Evolutionary conservation across 495 filamentous ascomycete species (phyloP).

Genomic region (Astrocystis sublimbata): DNA sequence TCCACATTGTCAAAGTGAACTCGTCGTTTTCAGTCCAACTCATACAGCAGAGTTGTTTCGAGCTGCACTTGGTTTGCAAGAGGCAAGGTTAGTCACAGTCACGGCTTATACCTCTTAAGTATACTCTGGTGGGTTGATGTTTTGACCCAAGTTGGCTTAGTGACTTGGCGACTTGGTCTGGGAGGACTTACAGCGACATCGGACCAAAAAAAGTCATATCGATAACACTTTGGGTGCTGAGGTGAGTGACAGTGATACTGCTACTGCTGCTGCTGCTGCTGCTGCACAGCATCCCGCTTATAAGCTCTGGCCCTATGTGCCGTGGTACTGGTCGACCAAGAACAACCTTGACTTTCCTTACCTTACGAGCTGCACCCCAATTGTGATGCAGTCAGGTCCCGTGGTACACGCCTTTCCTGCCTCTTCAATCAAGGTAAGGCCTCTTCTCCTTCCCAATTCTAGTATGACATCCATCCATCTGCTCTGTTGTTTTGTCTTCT

Average conservation of each 20-base stretch:
- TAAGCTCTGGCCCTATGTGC: too few relatives aligned
- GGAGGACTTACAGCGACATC: slow-evolving; percentile 18
- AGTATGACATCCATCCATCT: neutral
- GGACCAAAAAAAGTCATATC: slow-evolving; percentile 19
- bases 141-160: too few relatives aligned
- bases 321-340: neutral
- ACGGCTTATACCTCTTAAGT: too few relatives aligned
- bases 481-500: neutral
- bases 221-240: slow-evolving; percentile 19
- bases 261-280: slow-evolving; percentile 1
- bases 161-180: neutral
- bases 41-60: too few relatives aligned
- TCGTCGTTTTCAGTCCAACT: too few relatives aligned
- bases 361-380: neutral
- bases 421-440: neutral
- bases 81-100: too few relatives aligned
- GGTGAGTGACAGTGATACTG: slow-evolving; percentile 18
- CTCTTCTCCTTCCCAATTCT: neutral
- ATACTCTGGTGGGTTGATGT: too few relatives aligned
- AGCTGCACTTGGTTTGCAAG: too few relatives aligned
- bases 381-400: neutral
- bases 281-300: slow-evolving; percentile 2
- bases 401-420: neutral
- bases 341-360: too few relatives aligned
- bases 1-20: too few relatives aligned